A percentile compares a stretch with the other conserved stretches of the same genome.
These are phyloP conservation scores for Phytopythium cucurbitacearum DNA, from an alignment of 352 stramenopile species.

Conservation along the genomic window DNA sequence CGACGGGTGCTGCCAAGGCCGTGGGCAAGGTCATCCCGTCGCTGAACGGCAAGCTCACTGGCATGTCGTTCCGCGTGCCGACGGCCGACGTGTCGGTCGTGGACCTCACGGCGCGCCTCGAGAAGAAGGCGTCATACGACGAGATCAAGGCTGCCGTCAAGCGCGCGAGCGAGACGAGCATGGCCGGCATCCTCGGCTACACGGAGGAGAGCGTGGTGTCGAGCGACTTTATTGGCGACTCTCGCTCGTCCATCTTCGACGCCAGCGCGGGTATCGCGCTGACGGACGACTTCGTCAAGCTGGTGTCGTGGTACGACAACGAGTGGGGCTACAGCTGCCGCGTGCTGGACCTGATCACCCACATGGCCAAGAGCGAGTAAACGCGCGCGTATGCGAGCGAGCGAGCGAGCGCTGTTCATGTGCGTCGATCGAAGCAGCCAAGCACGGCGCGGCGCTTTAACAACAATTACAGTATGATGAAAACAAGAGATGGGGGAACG, in stretches of 20 bases:
- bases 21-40: constrained; percentile 98
- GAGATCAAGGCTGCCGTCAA: constrained; percentile 98
- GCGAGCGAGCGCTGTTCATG: no score
- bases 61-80: constrained; percentile 91
- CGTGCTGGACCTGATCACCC: constrained; percentile 96
- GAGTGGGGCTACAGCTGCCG: constrained; percentile 98
- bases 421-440: no score
- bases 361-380: constrained; percentile 74
- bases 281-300: constrained; percentile 98
- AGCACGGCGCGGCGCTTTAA: no score
- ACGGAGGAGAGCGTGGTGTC: constrained; percentile 96
- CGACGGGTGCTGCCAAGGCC: constrained; percentile 97
- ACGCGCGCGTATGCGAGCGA: no score
- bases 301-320: constrained; percentile 99
- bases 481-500: no score
- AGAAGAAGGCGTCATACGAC: constrained; percentile 94
- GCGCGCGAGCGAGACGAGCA: constrained; percentile 88
- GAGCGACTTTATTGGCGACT: constrained; percentile 93
- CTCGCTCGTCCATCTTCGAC: constrained; percentile 13
- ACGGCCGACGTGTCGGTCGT: constrained; percentile 89
- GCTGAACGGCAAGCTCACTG: constrained; percentile 91
- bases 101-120: constrained; percentile 80
- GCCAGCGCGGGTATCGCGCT: constrained; percentile 95
- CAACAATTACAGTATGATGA: no score
- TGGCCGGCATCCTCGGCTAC: constrained; percentile 98